Conservation (phyloP, 352 stramenopile species). For the Salisapilia sapeloensis region DNA sequence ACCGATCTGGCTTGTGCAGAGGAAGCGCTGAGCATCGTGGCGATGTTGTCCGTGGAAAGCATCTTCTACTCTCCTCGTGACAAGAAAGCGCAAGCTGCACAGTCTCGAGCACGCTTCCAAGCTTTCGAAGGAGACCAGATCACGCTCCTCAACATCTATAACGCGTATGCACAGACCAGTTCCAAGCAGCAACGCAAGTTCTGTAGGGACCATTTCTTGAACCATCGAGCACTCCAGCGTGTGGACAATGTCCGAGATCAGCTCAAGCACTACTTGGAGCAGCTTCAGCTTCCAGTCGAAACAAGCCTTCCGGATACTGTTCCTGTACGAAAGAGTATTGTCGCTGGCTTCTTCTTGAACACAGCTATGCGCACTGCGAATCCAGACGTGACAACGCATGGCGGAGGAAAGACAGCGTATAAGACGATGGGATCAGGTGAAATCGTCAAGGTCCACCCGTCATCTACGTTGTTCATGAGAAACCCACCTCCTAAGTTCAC, state of each 20-base stretch:
- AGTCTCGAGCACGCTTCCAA: conserved; percentile 60
- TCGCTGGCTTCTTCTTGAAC: conserved; percentile 80
- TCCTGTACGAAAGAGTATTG: conserved; percentile 74
- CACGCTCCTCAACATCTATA: conserved; percentile 71
- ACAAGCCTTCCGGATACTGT: conserved; percentile 67
- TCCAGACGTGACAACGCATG: conserved; percentile 22
- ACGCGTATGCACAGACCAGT: conserved; percentile 49
- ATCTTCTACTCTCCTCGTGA: conserved; percentile 79
- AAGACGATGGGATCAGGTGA: conserved; percentile 75
- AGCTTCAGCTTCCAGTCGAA: conserved; percentile 41
- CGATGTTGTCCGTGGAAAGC: conserved; percentile 82
- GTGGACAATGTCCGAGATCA: conserved; percentile 72
- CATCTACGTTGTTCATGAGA: conserved; percentile 77
- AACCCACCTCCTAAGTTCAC: conserved; percentile 76
- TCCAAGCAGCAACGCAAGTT: conserved; percentile 73
- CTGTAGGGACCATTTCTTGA: conserved; percentile 79
- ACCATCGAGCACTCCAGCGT: conserved; percentile 61
- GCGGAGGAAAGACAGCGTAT: conserved; percentile 63
- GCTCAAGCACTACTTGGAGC: conserved; percentile 50
- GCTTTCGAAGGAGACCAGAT: conserved; percentile 77
- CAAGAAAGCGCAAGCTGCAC: conserved; percentile 68
- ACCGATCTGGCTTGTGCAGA: conserved; percentile 62
- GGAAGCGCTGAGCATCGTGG: conserved; percentile 72
- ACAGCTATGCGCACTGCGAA: conserved; percentile 78
- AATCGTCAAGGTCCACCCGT: conserved; percentile 80